phyloP scores from a whole-genome alignment of 768 basidiomycete genomes.

The Candolleomyces aberdarensis region DNA sequence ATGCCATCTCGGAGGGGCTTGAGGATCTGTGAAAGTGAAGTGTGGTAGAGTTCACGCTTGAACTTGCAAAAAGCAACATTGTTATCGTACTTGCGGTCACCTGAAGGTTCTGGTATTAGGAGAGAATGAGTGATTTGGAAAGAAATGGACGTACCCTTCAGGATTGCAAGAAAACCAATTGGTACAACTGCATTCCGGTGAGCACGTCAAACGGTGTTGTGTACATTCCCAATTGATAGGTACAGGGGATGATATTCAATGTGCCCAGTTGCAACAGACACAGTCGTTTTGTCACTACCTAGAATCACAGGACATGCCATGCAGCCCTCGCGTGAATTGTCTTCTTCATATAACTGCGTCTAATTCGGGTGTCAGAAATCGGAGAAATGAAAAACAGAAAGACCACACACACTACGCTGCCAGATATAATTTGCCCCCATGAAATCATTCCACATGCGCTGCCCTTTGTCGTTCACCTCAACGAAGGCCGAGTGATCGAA shows the following conservation, averaged over 20 bases:
- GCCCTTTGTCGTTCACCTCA: constrained; percentile 17
- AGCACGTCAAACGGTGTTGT: constrained; percentile 27
- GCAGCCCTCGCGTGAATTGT: constrained; percentile 20
- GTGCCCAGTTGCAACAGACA: constrained; percentile 33
- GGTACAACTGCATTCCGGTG: constrained; percentile 27
- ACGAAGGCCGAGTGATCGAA: constrained; percentile 29
- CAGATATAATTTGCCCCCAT: constrained; percentile 40
- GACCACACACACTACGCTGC: constrained; percentile 35
- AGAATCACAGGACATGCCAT: constrained; percentile 30
- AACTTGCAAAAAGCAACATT: constrained; percentile 1
- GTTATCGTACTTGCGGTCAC: constrained; percentile 4
- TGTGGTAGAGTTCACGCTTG: neutral
- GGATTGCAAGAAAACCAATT: constrained; percentile 27
- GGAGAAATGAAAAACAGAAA: too few species aligned
- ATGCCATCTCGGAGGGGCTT: constrained; percentile 20
- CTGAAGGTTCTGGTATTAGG: neutral
- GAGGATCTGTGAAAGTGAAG: constrained; percentile 5
- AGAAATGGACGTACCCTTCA: constrained; percentile 10
- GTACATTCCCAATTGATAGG: constrained; percentile 27
- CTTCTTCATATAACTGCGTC: constrained; percentile 11
- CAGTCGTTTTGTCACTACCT: constrained; percentile 35
- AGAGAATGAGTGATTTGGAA: neutral
- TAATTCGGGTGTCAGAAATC: constrained; percentile 11
- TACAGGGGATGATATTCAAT: constrained; percentile 35
- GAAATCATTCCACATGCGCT: constrained; percentile 25